Percentiles rank a stretch among this genome's conserved stretches.
phyloP scores from a whole-genome alignment of 192 early-diverging fungal species.

The Mortierella claussenii region DNA sequence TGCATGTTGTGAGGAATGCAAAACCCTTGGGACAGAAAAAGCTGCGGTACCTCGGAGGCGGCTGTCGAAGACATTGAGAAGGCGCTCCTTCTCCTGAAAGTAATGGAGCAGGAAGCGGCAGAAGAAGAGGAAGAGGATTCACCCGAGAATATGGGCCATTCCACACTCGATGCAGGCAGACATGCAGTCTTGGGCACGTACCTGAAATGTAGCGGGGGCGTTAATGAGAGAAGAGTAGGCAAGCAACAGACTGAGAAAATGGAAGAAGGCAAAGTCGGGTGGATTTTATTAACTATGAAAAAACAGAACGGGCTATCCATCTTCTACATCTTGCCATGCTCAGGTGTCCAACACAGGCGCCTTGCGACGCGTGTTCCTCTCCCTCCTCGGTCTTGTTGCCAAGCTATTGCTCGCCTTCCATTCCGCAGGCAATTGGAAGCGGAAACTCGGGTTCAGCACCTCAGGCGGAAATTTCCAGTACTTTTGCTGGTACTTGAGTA shows the following conservation, averaged over 20 bases:
- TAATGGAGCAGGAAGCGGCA: conserved; percentile 5
- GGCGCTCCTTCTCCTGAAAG: too few species aligned
- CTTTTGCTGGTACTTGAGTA: conserved; percentile 53
- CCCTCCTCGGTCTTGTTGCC: conserved; percentile 54
- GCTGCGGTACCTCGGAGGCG: too few species aligned
- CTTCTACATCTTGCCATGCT: background rate
- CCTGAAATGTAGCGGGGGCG: too few species aligned
- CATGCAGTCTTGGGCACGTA: too few species aligned
- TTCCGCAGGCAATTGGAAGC: conserved; percentile 58
- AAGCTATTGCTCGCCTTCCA: conserved; percentile 61
- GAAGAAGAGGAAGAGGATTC: too few species aligned
- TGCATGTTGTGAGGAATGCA: background rate
- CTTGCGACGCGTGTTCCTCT: conserved; percentile 39
- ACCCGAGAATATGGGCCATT: too few species aligned
- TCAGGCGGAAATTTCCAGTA: conserved; percentile 61
- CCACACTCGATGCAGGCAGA: conserved; percentile 16
- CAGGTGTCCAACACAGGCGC: conserved; percentile 14
- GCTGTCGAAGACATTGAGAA: background rate
- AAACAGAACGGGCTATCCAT: too few species aligned
- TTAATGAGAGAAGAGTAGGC: too few species aligned
- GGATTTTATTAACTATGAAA: too few species aligned
- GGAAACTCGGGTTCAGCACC: conserved; percentile 47
- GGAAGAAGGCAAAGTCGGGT: too few species aligned
- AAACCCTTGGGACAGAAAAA: too few species aligned
- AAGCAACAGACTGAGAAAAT: too few species aligned